Evolutionary conservation across 305 asterid genomes (phyloP), one percentile per base, ranked within the genome.

Genomic region (Solanum hybrid): DNA sequence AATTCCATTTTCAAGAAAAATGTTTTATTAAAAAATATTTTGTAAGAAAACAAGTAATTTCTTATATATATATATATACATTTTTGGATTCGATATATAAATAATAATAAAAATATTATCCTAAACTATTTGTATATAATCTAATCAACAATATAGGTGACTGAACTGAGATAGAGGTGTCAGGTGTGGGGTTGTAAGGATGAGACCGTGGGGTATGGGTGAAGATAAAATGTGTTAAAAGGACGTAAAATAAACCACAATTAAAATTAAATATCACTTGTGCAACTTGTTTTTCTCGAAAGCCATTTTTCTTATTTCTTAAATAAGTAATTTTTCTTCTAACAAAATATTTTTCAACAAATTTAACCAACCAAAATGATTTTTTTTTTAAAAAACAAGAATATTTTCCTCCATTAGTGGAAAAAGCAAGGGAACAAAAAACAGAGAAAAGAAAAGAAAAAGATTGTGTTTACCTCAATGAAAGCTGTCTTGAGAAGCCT

Each of bases 401-500:
- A 8, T 11, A 12, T 71, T 12, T 26, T 71, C 34, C 34, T 71
- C 34, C 34, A 26, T 56, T 26, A 71, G 7, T 11, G 56, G 60
- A 11, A 79, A 79, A 79, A 24, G 12, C 34, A 79, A 79, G 42
- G 32, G 24, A 22, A 69, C 3, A 3, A 24, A 90, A 71, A 9
- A 64, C 56, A 42, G 56, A 42, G 56, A 22, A n/a, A 22, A 64
- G 11, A 2, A 24, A 71, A 6, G 32, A 82, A 26, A 46, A 10
- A 29, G 73, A 22, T 20, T 20, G 46, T 26, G 7, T 56, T 22
- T 88, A 97, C 99, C 99, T 97, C 95, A 31, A 97, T 75, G 90
- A 97, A 95, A n/a, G 94, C 91, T 13, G 99, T 97, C 90, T 93
- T 96, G 35, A 94, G 88, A 89, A 97, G 94, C 91, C 89, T 94